Conservation (phyloP, 768 basidiomycete species). For the Boletus pseudo-olivaceus region DNA sequence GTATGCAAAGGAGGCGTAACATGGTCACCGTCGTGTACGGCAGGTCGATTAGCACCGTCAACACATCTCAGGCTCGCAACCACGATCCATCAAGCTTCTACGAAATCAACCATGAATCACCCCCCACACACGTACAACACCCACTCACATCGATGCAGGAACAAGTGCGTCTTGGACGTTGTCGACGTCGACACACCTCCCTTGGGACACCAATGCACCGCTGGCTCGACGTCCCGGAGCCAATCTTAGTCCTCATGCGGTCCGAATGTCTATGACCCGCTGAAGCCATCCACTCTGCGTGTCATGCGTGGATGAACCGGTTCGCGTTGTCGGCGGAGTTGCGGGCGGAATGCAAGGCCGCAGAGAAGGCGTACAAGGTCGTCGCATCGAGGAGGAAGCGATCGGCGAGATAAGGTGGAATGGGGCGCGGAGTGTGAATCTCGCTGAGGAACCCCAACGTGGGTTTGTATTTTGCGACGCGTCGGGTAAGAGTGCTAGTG, state of each 20-base stretch:
- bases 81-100: slow-evolving; percentile 57
- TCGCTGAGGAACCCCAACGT: neutral
- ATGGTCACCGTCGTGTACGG: slow-evolving; percentile 73
- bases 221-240: slow-evolving; percentile 73
- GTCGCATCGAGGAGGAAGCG: slow-evolving; percentile 55
- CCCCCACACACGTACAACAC: neutral
- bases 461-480: slow-evolving; percentile 83
- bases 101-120: slow-evolving; percentile 57
- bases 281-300: slow-evolving; percentile 80
- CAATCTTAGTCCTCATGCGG: slow-evolving; percentile 50
- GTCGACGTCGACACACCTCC: slow-evolving; percentile 77
- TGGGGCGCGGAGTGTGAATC: neutral
- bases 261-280: slow-evolving; percentile 60
- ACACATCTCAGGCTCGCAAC: neutral
- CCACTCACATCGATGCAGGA: slow-evolving; percentile 35
- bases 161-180: slow-evolving; percentile 63
- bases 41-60: slow-evolving; percentile 28
- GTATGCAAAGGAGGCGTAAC: no score
- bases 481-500: slow-evolving; percentile 68
- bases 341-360: slow-evolving; percentile 78
- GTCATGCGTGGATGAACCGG: slow-evolving; percentile 78
- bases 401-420: slow-evolving; percentile 42
- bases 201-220: slow-evolving; percentile 70
- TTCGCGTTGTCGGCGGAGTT: slow-evolving; percentile 68
- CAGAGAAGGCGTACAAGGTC: slow-evolving; percentile 67